Percentiles rank a stretch among this genome's conserved stretches.
These are phyloP conservation scores for Penicillium psychrofluorescens DNA, from an alignment of 495 filamentous ascomycete genomes.

Conservation along the genomic window DNA sequence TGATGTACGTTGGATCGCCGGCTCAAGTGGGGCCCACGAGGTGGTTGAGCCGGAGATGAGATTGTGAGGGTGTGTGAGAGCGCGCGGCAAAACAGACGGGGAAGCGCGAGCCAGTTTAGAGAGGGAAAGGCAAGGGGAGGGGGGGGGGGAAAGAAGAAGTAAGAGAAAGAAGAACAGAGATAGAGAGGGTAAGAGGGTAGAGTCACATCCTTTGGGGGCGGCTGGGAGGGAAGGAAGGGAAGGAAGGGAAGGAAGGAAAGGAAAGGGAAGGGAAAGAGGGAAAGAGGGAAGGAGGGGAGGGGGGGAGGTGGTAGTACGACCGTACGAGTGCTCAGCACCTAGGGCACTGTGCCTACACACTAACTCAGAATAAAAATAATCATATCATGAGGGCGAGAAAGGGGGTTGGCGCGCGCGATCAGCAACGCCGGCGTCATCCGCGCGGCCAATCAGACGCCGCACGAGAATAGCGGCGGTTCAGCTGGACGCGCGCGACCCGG, in stretches of 20 bases:
- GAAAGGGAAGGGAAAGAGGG: slow-evolving; percentile 6
- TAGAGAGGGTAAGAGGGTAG: slow-evolving; percentile 5
- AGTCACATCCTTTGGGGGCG: not conserved
- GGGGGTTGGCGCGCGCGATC: slow-evolving; percentile 40
- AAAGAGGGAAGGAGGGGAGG: slow-evolving; percentile 1
- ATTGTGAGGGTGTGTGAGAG: too few species aligned
- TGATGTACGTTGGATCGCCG: too few species aligned
- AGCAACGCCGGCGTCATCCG: slow-evolving; percentile 28
- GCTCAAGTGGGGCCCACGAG: not conserved
- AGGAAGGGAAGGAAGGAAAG: slow-evolving; percentile 8
- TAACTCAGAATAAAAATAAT: slow-evolving; percentile 2
- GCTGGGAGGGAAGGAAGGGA: slow-evolving; percentile 1
- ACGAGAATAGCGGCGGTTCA: not conserved
- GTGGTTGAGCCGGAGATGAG: not conserved
- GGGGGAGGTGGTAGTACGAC: not conserved
- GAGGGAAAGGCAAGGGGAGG: not conserved
- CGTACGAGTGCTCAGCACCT: too few species aligned
- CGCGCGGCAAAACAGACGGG: not conserved
- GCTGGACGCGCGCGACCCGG: too few species aligned
- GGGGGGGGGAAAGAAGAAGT: slow-evolving; percentile 5
- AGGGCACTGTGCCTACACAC: not conserved
- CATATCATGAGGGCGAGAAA: slow-evolving; percentile 1
- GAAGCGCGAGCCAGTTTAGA: not conserved
- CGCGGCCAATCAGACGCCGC: slow-evolving; percentile 21
- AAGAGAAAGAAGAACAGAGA: not conserved